Conservation (phyloP, 768 basidiomycete species). For the Boletus pseudo-olivaceus region DNA sequence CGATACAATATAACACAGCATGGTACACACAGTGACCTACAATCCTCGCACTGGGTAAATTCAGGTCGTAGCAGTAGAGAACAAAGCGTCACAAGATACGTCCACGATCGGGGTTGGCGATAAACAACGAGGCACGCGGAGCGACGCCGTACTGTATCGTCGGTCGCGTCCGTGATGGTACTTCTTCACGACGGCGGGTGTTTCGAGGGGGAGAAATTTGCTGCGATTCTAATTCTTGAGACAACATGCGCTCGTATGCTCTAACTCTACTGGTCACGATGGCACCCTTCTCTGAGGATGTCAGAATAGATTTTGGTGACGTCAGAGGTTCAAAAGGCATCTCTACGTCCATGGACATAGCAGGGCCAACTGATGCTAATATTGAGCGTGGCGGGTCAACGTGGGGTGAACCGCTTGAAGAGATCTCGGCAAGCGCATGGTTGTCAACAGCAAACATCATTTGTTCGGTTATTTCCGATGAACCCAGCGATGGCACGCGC, state of each 20-base stretch:
- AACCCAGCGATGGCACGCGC: constrained; percentile 25
- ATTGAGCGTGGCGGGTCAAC: constrained; percentile 21
- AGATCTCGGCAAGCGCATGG: constrained; percentile 7
- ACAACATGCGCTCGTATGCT: constrained; percentile 56
- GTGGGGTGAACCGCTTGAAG: constrained; percentile 4
- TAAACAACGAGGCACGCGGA: constrained; percentile 58
- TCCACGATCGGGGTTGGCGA: constrained; percentile 58
- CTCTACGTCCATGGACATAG: not conserved
- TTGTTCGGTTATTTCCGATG: constrained; percentile 21
- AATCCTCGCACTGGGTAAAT: constrained; percentile 1
- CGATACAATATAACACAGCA: constrained; percentile 5
- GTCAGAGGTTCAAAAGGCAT: constrained; percentile 1
- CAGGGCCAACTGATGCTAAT: not conserved
- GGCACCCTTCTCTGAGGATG: constrained; percentile 4
- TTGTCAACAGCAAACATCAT: constrained; percentile 10
- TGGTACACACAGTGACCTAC: not conserved
- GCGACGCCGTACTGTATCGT: constrained; percentile 63
- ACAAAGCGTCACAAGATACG: constrained; percentile 10
- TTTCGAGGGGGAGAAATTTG: constrained; percentile 33
- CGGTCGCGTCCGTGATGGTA: constrained; percentile 36
- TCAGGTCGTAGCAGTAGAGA: not conserved
- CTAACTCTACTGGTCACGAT: constrained; percentile 51
- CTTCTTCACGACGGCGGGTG: constrained; percentile 42
- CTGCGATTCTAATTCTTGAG: constrained; percentile 49
- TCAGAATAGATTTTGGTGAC: not conserved